Base-by-base conservation (phyloP, 495 filamentous ascomycete species). In the Stereocaulon alpinum region DNA sequence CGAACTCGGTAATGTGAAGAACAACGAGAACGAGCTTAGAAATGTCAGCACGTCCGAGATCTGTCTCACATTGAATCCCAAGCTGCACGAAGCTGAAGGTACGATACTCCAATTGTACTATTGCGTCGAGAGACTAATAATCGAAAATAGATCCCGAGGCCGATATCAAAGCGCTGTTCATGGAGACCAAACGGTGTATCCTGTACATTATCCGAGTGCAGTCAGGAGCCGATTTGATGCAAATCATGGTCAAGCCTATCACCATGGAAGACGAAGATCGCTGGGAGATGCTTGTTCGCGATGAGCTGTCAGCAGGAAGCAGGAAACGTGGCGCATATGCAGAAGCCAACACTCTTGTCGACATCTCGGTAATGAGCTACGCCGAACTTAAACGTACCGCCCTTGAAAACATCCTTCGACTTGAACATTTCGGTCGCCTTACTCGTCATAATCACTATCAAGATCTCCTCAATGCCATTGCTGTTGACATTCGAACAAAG, bases 201-300 rank as follows among this genome's bases (percentile, higher is more conserved):
- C 78, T 99, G 57, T 99, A 97, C 71, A 95, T 99, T 69, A 97
- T 99, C 66, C 85, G 93, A 47, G 87, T 99, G 18, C 93, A 99
- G 71, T 86, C 87, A 4, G 93, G 93, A n/a, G 70, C 82, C 42
- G 95, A 92, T 66, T 76, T 99, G 41, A 85, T 96, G 77, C 91
- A 96, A 57, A 94, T 99, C 60, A 86, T 99, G 68, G 87, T 96
- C 61, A 91, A 91, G 63, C 87, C 87, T 6, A 91, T 95, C 56
- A 83, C 79, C 0, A 76, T 76, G 42, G 93, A 97, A 70, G 93
- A 99, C 64, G 90, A 95, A 67, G 79, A 87, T 60, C 83, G 87
- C 67, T 99, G 93, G 93, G 79, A 86, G 61, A 75, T 77, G 51
- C 74, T 99, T 54, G 78, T 97, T 30, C 77, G 77, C n/a, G 90